Evolutionary conservation across 176 grass and related monocot species (phyloP).

Genomic region (Aegilops umbellulata): DNA sequence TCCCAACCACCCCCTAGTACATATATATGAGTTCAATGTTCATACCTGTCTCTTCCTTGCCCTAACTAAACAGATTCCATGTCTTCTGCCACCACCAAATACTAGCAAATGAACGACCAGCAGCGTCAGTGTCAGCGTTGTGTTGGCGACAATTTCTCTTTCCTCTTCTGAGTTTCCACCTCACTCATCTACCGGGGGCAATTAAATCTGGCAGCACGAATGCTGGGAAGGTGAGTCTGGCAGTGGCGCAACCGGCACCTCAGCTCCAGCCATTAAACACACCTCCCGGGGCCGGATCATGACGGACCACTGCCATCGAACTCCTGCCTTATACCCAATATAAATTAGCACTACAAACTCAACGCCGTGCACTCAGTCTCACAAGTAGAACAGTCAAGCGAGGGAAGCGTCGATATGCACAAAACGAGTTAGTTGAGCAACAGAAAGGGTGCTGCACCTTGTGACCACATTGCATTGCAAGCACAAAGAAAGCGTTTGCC

Average conservation of each 20-base stretch:
- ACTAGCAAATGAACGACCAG: background rate
- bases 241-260: background rate
- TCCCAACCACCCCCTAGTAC: too few relatives aligned
- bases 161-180: background rate
- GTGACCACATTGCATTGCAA: background rate
- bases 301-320: background rate
- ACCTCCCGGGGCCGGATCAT: background rate
- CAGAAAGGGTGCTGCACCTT: background rate
- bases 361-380: constrained; percentile 7
- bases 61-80: background rate
- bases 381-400: background rate
- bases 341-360: background rate
- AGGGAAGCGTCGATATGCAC: background rate
- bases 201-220: background rate
- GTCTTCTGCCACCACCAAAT: background rate
- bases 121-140: background rate
- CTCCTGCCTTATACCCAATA: background rate
- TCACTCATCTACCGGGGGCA: background rate
- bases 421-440: constrained; percentile 19
- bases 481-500: background rate
- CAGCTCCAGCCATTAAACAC: background rate
- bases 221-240: background rate
- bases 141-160: background rate
- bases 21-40: too few relatives aligned
- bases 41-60: background rate